Percentiles rank a stretch among this genome's conserved stretches.
Conservation (phyloP, 2,329 filamentous ascomycete species). For the Lasiodiplodia sp. region DNA sequence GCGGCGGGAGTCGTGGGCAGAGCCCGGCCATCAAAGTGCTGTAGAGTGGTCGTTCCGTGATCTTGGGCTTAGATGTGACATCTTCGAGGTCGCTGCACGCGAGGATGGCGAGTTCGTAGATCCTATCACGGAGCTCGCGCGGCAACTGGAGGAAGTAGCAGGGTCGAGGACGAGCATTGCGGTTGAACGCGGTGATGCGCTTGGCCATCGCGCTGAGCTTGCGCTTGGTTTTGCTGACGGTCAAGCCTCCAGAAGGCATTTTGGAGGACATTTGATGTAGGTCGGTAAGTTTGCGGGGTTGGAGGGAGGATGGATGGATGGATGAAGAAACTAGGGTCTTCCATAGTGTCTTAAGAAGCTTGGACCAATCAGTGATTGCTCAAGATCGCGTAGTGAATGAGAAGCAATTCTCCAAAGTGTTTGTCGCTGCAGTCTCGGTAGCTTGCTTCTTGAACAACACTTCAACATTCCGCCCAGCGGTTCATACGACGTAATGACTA, state of each 20-base stretch:
- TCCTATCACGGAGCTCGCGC: not conserved
- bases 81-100: not conserved
- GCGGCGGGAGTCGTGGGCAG: not conserved
- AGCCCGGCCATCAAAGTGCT: not conserved
- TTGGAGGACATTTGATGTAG: not conserved
- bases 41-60: not conserved
- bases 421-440: not conserved
- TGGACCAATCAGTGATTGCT: not conserved
- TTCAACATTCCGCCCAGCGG: not conserved
- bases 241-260: not conserved
- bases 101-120: slow-evolving; percentile 1
- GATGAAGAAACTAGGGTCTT: not conserved
- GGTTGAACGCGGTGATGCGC: not conserved
- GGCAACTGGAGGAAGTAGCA: not conserved
- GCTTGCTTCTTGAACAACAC: not conserved
- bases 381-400: not conserved
- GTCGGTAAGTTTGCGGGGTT: not conserved
- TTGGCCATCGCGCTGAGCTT: not conserved
- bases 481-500: too few species aligned
- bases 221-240: not conserved
- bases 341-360: not conserved
- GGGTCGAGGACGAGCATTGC: not conserved
- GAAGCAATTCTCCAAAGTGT: not conserved
- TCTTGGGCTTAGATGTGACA: not conserved
- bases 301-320: not conserved